Conservation (phyloP, 2,329 filamentous ascomycete species). For the Fusarium armeniacum region DNA sequence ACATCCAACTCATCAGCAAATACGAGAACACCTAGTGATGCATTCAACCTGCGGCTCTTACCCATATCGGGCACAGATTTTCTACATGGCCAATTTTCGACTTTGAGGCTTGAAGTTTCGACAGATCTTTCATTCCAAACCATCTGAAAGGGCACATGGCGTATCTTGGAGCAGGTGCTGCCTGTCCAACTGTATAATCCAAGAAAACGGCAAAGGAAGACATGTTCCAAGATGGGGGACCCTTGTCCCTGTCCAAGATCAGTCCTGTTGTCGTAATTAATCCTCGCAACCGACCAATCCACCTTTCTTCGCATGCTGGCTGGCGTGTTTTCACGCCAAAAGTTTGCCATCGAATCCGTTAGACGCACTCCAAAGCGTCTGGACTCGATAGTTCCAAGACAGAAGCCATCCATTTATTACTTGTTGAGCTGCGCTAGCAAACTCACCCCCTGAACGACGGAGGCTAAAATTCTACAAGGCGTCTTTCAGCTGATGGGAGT, state of each 20-base stretch:
- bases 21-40: slow-evolving; percentile 39
- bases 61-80: slow-evolving; percentile 28
- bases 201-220: slow-evolving; percentile 19
- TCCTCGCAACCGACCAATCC: slow-evolving; percentile 8
- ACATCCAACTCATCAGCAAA: slow-evolving; percentile 30
- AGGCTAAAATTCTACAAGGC: background rate
- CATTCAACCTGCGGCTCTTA: slow-evolving; percentile 37
- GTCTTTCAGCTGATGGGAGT: slow-evolving; percentile 11
- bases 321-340: slow-evolving; percentile 7
- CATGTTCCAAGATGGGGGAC: slow-evolving; percentile 20
- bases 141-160: slow-evolving; percentile 30
- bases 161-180: slow-evolving; percentile 15
- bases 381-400: slow-evolving; percentile 30
- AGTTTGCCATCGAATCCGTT: slow-evolving; percentile 8
- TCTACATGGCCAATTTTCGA: slow-evolving; percentile 10
- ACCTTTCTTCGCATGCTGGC: slow-evolving; percentile 5
- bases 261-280: slow-evolving; percentile 28
- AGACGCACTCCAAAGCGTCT: slow-evolving; percentile 22
- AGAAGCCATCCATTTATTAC: slow-evolving; percentile 25
- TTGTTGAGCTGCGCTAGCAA: slow-evolving; percentile 26
- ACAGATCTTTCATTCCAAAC: slow-evolving; percentile 43
- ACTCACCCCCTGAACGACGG: slow-evolving; percentile 25
- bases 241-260: slow-evolving; percentile 27
- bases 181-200: slow-evolving; percentile 17
- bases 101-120: slow-evolving; percentile 28